A percentile compares a stretch with the other conserved stretches of the same genome.
phyloP scores from a whole-genome alignment of 1,284 basidiomycete species.

The Pisolithus thermaeus region DNA sequence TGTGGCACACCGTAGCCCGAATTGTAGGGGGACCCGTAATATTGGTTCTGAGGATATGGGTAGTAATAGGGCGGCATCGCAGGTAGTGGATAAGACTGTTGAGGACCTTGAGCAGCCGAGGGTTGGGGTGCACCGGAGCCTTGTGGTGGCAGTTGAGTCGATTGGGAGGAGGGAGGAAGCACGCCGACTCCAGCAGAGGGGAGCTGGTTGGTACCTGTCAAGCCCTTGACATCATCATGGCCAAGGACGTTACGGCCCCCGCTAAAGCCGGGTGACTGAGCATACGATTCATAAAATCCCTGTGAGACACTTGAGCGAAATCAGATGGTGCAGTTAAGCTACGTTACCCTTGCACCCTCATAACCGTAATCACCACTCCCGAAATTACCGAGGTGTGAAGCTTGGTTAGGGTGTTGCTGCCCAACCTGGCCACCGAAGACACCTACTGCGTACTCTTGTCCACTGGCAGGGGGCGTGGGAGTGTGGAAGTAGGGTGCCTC shows the following conservation, averaged over 20 bases:
- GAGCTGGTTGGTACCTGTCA: slow-evolving; percentile 53
- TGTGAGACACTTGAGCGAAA: slow-evolving; percentile 25
- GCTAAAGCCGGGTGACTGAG: slow-evolving; percentile 51
- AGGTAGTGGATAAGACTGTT: slow-evolving; percentile 55
- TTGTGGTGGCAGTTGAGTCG: slow-evolving; percentile 48
- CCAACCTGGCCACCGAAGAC: slow-evolving; percentile 56
- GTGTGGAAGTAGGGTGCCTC: slow-evolving; percentile 69
- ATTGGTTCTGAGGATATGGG: slow-evolving; percentile 67
- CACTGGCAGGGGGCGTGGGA: slow-evolving; percentile 61
- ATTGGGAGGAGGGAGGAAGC: slow-evolving; percentile 46
- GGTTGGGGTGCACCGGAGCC: slow-evolving; percentile 40
- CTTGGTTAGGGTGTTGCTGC: slow-evolving; percentile 41
- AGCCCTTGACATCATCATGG: slow-evolving; percentile 68
- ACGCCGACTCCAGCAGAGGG: slow-evolving; percentile 34
- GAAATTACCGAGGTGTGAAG: slow-evolving; percentile 55
- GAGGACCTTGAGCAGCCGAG: slow-evolving; percentile 52
- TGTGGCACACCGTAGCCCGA: slow-evolving; percentile 64
- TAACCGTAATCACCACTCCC: slow-evolving; percentile 60
- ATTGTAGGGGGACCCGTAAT: slow-evolving; percentile 66
- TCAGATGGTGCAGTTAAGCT: slow-evolving; percentile 2
- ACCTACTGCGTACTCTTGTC: slow-evolving; percentile 53
- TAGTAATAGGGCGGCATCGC: slow-evolving; percentile 54
- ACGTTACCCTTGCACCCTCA: slow-evolving; percentile 49
- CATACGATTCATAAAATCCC: slow-evolving; percentile 74
- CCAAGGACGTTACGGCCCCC: slow-evolving; percentile 54